A percentile compares a stretch with the other conserved stretches of the same genome.
phyloP scores from a whole-genome alignment of 2,329 filamentous ascomycete genomes.

The Pseudocercospora ulei region DNA sequence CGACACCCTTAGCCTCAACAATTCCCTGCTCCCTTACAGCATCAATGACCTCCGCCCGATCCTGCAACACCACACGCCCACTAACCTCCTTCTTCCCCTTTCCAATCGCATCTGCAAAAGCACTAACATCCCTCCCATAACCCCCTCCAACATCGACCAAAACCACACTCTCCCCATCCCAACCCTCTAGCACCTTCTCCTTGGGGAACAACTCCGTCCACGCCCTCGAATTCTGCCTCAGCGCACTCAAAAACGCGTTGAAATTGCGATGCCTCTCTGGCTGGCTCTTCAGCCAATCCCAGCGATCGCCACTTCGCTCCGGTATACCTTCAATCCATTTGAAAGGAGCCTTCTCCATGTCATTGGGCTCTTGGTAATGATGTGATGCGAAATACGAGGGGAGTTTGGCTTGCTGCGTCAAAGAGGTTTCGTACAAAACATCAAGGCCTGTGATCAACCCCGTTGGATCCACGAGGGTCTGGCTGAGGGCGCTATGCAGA shows the following conservation, averaged over 20 bases:
- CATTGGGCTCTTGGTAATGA: constrained; percentile 15
- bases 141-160: constrained; percentile 27
- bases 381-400: constrained; percentile 15
- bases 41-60: constrained; percentile 10
- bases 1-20: constrained; percentile 5
- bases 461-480: constrained; percentile 12
- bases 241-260: constrained; percentile 13
- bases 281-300: constrained; percentile 9
- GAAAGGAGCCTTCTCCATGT: constrained; percentile 13
- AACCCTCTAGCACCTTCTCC: constrained; percentile 9
- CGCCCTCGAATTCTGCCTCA: constrained; percentile 8
- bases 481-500: constrained; percentile 10
- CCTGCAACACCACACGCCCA: constrained; percentile 11
- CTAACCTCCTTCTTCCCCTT: neutral
- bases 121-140: constrained; percentile 18
- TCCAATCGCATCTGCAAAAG: constrained; percentile 5
- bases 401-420: constrained; percentile 9
- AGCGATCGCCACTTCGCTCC: constrained; percentile 12
- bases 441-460: constrained; percentile 16
- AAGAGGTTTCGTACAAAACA: constrained; percentile 12
- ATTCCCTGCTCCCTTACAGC: neutral
- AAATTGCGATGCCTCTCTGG: constrained; percentile 10
- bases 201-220: constrained; percentile 12
- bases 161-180: constrained; percentile 14
- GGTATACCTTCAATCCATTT: constrained; percentile 11